Conservation (phyloP, 345 rosid genomes). For the Melaleuca alternifolia region DNA sequence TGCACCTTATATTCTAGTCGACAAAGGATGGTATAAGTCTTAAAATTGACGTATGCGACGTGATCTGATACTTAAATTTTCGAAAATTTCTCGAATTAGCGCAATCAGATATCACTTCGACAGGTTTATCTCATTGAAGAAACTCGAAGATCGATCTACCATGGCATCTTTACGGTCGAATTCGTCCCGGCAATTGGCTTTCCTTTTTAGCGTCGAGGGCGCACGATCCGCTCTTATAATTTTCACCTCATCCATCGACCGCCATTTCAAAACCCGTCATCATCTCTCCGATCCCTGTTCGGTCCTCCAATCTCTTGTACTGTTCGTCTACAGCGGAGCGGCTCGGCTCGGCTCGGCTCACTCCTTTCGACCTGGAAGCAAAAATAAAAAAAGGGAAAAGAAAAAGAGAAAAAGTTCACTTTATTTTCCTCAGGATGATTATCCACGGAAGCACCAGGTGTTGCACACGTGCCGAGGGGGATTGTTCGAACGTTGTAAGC, state of each 20-base stretch:
- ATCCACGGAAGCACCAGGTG: not conserved
- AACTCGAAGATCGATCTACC: not conserved
- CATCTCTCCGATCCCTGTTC: not conserved
- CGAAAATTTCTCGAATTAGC: not conserved
- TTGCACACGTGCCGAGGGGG: not conserved
- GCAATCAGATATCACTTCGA: not conserved
- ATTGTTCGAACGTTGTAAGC: not conserved
- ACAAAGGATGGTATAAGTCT: not conserved
- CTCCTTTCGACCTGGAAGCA: not conserved
- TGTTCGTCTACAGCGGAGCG: no score
- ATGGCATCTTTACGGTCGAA: not conserved
- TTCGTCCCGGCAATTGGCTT: not conserved
- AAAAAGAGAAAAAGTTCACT: accelerated
- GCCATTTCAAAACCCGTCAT: not conserved
- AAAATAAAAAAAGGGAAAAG: not conserved
- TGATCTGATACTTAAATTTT: not conserved
- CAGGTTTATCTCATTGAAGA: not conserved
- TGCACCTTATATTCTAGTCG: not conserved
- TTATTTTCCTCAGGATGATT: not conserved
- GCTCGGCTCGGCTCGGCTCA: not conserved
- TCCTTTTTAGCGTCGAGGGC: not conserved
- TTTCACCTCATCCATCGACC: not conserved
- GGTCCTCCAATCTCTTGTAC: not conserved
- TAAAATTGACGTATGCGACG: not conserved
- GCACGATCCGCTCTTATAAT: not conserved